Base-by-base conservation (phyloP, 148 eudicot genomes). In the Chenopodium album region DNA sequence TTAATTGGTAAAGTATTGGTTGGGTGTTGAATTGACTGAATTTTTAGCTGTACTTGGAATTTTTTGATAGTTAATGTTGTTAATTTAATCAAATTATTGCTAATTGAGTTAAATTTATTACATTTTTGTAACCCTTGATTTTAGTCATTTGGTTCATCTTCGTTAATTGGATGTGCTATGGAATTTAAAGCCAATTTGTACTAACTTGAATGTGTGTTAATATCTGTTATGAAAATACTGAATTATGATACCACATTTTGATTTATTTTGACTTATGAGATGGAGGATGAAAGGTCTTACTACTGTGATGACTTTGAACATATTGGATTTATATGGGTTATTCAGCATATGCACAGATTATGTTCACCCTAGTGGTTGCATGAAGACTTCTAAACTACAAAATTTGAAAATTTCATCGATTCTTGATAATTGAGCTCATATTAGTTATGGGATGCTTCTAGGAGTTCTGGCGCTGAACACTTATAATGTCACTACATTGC, bases 11-110 rank as follows among this genome's bases (percentile, higher is more conserved):
- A 75, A 34, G 14, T 41, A 41, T 41, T 41, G 1, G 47, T 80
- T 60, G 76, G 17, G 17, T 52, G 76, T 75, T 20, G 22, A 48
- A 62, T 82, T 47, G 73, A 82, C 72, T 63, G 9, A 62, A 79
- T 4, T 13, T 14, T 62, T 69, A 65, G 80, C 59, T 79, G 76
- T 66, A 4, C 68, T 28, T 32, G 7, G 71, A 31, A 28, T 50
- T 70, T 0, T 3, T 20, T 59, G 79, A 19, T 41, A n/a, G 70
- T 59, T 44, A 75, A 59, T 19, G 22, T 84, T 80, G 65, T 19
- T 56, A 79, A 46, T 79, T 79, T 60, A 69, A 69, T 69, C 19
- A 20, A 37, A 11, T 67, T 76, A 23, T 44, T 9, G 37, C 20
- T 65, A 16, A 71, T 71, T 79, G 34, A 4, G 65, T 5, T 17